Conservation (phyloP, 192 early-diverging fungal species). For the Spizellomyces sp. region DNA sequence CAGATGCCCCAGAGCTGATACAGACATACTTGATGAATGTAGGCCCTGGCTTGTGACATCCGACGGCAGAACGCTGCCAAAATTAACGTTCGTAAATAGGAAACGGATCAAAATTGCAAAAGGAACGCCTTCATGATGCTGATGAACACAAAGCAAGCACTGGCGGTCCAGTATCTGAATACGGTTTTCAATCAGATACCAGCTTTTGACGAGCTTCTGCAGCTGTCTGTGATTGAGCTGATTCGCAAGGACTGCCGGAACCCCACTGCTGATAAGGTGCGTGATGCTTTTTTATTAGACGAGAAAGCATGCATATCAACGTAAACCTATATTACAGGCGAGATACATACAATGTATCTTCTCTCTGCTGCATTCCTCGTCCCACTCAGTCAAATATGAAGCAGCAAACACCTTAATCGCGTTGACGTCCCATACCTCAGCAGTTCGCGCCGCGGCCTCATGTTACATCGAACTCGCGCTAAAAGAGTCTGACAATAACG, state of each 20-base stretch:
- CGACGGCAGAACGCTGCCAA: conserved; percentile 1
- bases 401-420: conserved; percentile 91
- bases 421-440: conserved; percentile 83
- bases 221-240: conserved; percentile 91
- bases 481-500: conserved; percentile 97
- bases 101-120: conserved; percentile 90
- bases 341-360: conserved; percentile 92
- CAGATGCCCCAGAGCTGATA: conserved; percentile 93
- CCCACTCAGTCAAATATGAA: conserved; percentile 95
- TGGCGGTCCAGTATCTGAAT: conserved; percentile 86
- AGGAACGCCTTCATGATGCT: conserved; percentile 96
- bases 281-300: background rate
- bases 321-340: conserved; percentile 46
- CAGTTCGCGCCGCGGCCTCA: conserved; percentile 88
- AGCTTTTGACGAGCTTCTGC: conserved; percentile 88
- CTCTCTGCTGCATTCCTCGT: conserved; percentile 75
- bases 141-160: conserved; percentile 69
- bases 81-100: conserved; percentile 46
- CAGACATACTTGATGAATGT: conserved; percentile 49
- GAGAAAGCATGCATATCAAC: background rate
- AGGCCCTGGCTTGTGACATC: background rate
- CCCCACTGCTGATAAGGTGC: conserved; percentile 80
- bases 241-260: conserved; percentile 89
- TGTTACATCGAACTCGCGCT: conserved; percentile 90
- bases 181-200: conserved; percentile 72